Evolutionary conservation across 805 yeast genomes (phyloP).

Genomic region (Metahyphopichia silvanorum): DNA sequence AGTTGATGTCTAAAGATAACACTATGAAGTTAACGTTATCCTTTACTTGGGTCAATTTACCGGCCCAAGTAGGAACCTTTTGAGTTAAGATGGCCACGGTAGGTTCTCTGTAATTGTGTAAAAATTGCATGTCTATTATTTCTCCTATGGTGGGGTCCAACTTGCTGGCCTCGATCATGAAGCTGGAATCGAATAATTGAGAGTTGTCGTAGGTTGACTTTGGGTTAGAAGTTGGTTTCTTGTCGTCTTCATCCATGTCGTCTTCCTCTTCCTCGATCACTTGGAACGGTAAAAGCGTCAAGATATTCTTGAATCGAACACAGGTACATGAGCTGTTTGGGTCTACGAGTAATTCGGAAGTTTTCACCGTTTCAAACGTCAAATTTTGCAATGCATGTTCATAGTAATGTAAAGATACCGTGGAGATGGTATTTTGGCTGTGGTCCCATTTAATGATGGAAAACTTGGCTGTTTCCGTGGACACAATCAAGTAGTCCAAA

Average conservation of each 20-base stretch:
- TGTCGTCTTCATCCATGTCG: conserved; percentile 36
- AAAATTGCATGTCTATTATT: conserved; percentile 68
- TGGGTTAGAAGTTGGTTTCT: conserved; percentile 5
- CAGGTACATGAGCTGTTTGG: conserved; percentile 55
- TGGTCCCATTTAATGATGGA: conserved; percentile 74
- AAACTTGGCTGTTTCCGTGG: conserved; percentile 74
- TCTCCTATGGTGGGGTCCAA: conserved; percentile 58
- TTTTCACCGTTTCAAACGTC: conserved; percentile 40
- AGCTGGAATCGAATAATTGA: conserved; percentile 48
- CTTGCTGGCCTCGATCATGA: conserved; percentile 52
- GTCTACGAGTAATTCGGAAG: conserved; percentile 54
- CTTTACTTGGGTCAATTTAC: conserved; percentile 55
- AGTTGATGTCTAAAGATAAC: conserved; percentile 61
- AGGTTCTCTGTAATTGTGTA: conserved; percentile 76
- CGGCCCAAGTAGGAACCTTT: conserved; percentile 69
- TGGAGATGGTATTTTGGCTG: conserved; percentile 49
- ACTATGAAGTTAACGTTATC: conserved; percentile 64
- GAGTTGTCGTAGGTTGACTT: not conserved
- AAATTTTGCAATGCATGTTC: conserved; percentile 60
- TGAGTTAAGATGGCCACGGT: conserved; percentile 70
- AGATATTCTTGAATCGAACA: conserved; percentile 59
- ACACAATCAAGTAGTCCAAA: conserved; percentile 59
- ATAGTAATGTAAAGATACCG: conserved; percentile 82
- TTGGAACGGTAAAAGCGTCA: conserved; percentile 69
- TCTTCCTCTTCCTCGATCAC: conserved; percentile 40